Evolutionary conservation across 1,284 basidiomycete species (phyloP).

Genomic region (Baeospora myosura): DNA sequence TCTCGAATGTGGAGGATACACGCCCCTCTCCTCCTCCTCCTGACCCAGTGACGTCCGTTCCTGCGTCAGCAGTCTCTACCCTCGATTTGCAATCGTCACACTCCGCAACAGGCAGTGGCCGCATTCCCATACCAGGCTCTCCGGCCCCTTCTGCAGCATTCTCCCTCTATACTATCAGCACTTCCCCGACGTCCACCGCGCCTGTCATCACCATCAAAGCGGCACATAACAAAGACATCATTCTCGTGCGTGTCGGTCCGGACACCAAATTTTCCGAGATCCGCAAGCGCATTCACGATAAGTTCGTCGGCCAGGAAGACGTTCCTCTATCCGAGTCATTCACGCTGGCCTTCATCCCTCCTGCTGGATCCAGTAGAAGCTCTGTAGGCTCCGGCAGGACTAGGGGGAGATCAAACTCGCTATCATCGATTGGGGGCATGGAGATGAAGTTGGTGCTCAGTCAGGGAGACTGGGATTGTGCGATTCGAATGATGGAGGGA

Average conservation of each 20-base stretch:
- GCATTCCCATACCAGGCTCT: no score
- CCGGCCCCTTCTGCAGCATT: no score
- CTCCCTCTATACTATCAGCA: no score
- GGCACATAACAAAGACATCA: conserved; percentile 48
- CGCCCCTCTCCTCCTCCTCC: no score
- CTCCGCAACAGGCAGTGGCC: no score
- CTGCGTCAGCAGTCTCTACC: no score
- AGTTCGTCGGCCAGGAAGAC: conserved; percentile 54
- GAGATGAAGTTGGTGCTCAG: conserved; percentile 12
- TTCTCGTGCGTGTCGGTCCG: conserved; percentile 50
- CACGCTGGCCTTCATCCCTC: conserved; percentile 38
- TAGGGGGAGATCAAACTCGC: conserved; percentile 10
- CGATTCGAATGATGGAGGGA: conserved; percentile 3
- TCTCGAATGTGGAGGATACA: no score
- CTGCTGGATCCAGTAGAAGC: no score
- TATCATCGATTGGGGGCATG: conserved; percentile 3
- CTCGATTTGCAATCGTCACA: no score
- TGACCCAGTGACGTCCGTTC: no score
- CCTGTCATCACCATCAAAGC: conserved; percentile 54
- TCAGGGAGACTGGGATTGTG: conserved; percentile 13
- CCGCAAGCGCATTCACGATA: conserved; percentile 50
- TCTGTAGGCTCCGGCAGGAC: no score
- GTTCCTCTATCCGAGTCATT: conserved; percentile 46
- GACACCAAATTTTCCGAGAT: conserved; percentile 40
- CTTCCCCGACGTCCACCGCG: no score